Base-by-base conservation (phyloP, 192 early-diverging fungal genomes). In the Diversispora eburnea region DNA sequence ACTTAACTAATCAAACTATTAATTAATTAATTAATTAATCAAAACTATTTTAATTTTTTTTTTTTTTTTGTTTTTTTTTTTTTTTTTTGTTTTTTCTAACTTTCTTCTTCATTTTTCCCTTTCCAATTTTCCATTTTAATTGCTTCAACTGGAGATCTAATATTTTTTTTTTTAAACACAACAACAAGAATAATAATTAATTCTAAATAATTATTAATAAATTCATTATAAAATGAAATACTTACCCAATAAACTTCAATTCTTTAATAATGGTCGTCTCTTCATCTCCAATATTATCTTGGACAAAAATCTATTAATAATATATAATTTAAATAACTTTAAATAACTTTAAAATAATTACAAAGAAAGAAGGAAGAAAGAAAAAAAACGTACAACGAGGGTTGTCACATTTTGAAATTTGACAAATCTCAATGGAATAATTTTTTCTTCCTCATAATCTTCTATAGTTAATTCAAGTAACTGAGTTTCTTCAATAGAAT, bases 361-460 rank as follows among this genome's bases (percentile, higher is more conserved):
- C 7, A 56, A 54, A 9, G n/a, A 43, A 4, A 25, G 2, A n/a
- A 41, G 62, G 22, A 57, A 19, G 22, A 57, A 13, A 45, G 3
- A 22, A 8, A 70, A 12, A 10, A 22, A 52, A 74, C 81, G 73
- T 77, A 91, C 85, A 58, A 91, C 88, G 63, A 98, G 58, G 70
- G 82, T 91, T 64, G 84, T 88, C 43, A 98, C 89, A 70, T 86
- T 91, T 83, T 98, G 96, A 82, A 94, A 98, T 66, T 94, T 92
- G 69, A 98, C 96, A 79, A 94, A 98, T 59, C 93, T 88, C 76
- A 98, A 85, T 8, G 84, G 82, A n/a, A 91, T 87, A 45, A 93
- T 82, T 13, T 85, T 84, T 33, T 88, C 85, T 25, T 78, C 82
- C 74, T 87, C 86, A 75, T 91, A 94, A 42, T 89, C 83, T n/a